These are phyloP conservation scores for Achaetomium macrosporum DNA, from an alignment of 2,329 filamentous ascomycete species.

Conservation along the genomic window DNA sequence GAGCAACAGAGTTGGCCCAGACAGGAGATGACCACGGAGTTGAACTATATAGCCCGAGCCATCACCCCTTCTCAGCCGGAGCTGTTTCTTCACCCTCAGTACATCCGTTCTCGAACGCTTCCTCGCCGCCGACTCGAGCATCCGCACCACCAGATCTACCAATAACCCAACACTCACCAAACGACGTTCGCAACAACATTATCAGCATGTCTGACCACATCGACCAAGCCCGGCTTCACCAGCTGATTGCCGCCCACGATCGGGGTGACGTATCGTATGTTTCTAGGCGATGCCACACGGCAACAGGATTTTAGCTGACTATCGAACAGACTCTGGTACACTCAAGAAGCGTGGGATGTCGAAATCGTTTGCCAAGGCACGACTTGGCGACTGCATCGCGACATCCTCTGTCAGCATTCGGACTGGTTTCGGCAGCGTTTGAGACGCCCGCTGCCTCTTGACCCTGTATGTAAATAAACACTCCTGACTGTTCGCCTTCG, in stretches of 20 bases:
- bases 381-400: slow-evolving; percentile 17
- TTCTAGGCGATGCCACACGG: background rate
- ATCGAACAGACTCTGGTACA: slow-evolving; percentile 17
- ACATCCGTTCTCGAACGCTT: background rate
- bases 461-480: background rate
- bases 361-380: slow-evolving; percentile 11
- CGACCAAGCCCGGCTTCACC: background rate
- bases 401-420: slow-evolving; percentile 19
- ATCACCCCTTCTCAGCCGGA: background rate
- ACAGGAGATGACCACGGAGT: background rate
- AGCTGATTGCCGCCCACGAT: slow-evolving; percentile 12
- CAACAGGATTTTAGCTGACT: background rate
- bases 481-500: background rate
- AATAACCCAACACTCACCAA: background rate
- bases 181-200: background rate
- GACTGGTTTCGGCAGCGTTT: slow-evolving; percentile 13
- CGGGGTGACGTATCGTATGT: slow-evolving; percentile 11
- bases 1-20: background rate
- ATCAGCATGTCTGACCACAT: background rate
- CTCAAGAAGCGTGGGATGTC: slow-evolving; percentile 19
- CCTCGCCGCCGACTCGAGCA: background rate
- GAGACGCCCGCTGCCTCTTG: slow-evolving; percentile 6
- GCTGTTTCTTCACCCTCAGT: background rate
- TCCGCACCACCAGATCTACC: background rate
- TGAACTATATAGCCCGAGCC: background rate